Evolutionary conservation across 2,329 filamentous ascomycete genomes (phyloP).

Genomic region (Colletotrichum caudatum): DNA sequence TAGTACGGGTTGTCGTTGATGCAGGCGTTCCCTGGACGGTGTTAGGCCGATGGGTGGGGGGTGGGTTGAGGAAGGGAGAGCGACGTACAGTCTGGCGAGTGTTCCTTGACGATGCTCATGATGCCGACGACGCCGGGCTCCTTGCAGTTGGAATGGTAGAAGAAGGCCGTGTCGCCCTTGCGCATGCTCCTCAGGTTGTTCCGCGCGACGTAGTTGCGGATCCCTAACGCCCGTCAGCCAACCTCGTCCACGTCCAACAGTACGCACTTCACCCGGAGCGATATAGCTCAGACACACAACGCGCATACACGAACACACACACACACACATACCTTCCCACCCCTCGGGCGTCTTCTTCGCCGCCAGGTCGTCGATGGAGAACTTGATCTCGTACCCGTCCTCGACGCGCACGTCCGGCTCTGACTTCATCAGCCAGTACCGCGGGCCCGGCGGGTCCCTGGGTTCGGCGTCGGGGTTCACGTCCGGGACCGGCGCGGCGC

Average conservation of each 20-base stretch:
- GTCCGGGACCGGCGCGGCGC: conserved; percentile 47
- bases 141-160: conserved; percentile 96
- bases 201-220: conserved; percentile 64
- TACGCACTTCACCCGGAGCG: neutral
- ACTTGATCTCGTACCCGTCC: conserved; percentile 88
- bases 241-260: neutral
- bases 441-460: conserved; percentile 52
- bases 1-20: conserved; percentile 77
- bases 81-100: conserved; percentile 78
- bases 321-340: conserved; percentile 81
- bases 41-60: neutral
- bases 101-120: conserved; percentile 90
- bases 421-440: conserved; percentile 87
- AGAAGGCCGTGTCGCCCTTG: conserved; percentile 91
- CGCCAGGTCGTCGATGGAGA: conserved; percentile 91
- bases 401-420: conserved; percentile 90
- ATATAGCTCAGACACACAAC: conserved; percentile 16
- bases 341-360: conserved; percentile 81
- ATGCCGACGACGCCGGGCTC: conserved; percentile 87
- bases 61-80: no score
- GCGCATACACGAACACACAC: no score
- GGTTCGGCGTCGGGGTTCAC: conserved; percentile 53
- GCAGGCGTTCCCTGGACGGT: conserved; percentile 38
- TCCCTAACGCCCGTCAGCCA: conserved; percentile 15
- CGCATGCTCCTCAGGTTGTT: conserved; percentile 96